Base-by-base conservation (phyloP, 345 rosid genomes). In the Chamaenerion angustifolium region DNA sequence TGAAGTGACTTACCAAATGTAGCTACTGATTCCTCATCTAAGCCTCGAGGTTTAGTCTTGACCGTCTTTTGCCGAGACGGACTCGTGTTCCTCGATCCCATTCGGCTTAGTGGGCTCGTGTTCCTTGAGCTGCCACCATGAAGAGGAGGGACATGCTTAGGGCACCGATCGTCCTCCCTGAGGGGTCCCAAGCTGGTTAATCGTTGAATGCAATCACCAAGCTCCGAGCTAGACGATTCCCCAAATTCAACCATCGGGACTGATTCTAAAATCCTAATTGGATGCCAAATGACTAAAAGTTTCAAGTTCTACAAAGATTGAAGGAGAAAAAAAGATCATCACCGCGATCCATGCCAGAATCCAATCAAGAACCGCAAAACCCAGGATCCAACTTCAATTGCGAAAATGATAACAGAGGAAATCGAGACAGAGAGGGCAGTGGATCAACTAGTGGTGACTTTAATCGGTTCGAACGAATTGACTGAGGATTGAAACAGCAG, bases 21-120 rank as follows among this genome's bases (percentile, higher is more conserved):
- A 65, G 92, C 77, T 12, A 66, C 78, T 0, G 83, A 83, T 57
- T 90, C 98, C 69, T 83, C 98, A 58, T 86, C 98, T 17, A 90
- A 68, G 46, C 98, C 98, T 25, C 95, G 88, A 42, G 98, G 98
- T 51, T 81, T 90, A 16, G 98, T 90, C 77, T 80, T 88, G 40
- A 83, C 45, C 50, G 72, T 88, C 65, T 81, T 89, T 52, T 90
- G 95, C 72, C 83, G 75, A 19, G 77, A 83, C 23, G 95, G 98
- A 48, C 95, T 81, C 27, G 83, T 78, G 67, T 86, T 90, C 65
- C 95, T 85, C 3, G 82, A 77, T 54, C 89, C 95, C 16, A 73
- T 66, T 31, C 85, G 79, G 49, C 88, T 73, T 62, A 77, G 54
- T 40, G 97, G 95, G 31, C 93, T 89, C 1, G 85, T 74, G 54